Conservation (phyloP, 129 eudicot genomes). For the Chrysanthemum lavandulifolium region DNA sequence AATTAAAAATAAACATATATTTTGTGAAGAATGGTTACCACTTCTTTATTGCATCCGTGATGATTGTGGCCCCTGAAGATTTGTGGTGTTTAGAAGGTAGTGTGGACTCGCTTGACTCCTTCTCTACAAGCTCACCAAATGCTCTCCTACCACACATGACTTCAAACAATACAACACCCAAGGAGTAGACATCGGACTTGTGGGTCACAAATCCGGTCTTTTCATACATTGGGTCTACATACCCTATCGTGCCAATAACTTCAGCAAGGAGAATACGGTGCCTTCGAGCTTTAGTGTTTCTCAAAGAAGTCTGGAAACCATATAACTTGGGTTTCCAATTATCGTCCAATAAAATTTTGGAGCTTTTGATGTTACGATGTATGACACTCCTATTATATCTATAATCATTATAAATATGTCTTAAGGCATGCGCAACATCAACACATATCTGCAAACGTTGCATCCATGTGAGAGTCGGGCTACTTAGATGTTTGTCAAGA, state of each 20-base stretch:
- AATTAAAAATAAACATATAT: no score
- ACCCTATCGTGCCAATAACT: neutral
- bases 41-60: no score
- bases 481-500: conserved; percentile 1
- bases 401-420: neutral
- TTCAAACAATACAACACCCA: conserved; percentile 1
- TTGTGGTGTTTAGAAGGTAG: no score
- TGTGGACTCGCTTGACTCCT: no score
- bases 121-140: neutral
- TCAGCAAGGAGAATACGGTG: neutral
- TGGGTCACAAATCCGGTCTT: neutral
- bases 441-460: conserved; percentile 14
- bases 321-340: conserved; percentile 5
- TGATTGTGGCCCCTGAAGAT: no score
- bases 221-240: neutral
- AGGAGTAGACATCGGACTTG: neutral
- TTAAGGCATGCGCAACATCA: neutral
- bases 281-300: neutral
- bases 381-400: neutral
- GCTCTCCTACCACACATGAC: conserved; percentile 6
- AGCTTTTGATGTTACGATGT: conserved; percentile 14
- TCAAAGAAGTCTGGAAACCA: neutral
- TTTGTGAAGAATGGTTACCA: no score
- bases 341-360: neutral
- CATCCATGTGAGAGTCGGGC: neutral